phyloP scores from a whole-genome alignment of 805 yeast species.

The Teunomyces funiuensis region DNA sequence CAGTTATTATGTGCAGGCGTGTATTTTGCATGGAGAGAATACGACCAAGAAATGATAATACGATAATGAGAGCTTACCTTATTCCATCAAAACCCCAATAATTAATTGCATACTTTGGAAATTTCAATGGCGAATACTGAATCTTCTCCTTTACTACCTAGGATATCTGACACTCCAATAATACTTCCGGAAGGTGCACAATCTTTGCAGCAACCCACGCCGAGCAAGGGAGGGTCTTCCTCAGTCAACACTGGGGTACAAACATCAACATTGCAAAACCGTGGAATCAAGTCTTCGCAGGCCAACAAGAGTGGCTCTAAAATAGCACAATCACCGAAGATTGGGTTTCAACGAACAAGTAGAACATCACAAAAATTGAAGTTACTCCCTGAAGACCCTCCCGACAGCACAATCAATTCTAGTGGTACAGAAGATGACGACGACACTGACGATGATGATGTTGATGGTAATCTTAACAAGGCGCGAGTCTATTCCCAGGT shows the following conservation, averaged over 20 bases:
- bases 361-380: slow-evolving; percentile 73
- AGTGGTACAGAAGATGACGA: slow-evolving; percentile 21
- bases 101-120: not conserved
- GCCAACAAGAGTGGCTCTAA: slow-evolving; percentile 27
- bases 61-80: too few species aligned
- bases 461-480: slow-evolving; percentile 26
- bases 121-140: slow-evolving; percentile 1
- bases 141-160: slow-evolving; percentile 14
- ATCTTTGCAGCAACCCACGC: not conserved
- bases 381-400: slow-evolving; percentile 62
- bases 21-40: not conserved
- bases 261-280: slow-evolving; percentile 4
- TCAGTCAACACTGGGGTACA: not conserved
- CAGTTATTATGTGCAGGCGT: not conserved
- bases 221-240: not conserved
- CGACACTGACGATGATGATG: slow-evolving; percentile 32
- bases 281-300: slow-evolving; percentile 9
- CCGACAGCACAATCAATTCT: slow-evolving; percentile 6
- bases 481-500: slow-evolving; percentile 79
- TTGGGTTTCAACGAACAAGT: slow-evolving; percentile 74
- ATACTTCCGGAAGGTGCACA: slow-evolving; percentile 8
- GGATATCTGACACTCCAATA: slow-evolving; percentile 12
- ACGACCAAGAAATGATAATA: not conserved
- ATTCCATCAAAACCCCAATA: not conserved
- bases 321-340: slow-evolving; percentile 42